A percentile compares a stretch with the other conserved stretches of the same genome.
Evolutionary conservation across 2,329 filamentous ascomycete genomes (phyloP).

Genomic region (Diaporthe batatas): DNA sequence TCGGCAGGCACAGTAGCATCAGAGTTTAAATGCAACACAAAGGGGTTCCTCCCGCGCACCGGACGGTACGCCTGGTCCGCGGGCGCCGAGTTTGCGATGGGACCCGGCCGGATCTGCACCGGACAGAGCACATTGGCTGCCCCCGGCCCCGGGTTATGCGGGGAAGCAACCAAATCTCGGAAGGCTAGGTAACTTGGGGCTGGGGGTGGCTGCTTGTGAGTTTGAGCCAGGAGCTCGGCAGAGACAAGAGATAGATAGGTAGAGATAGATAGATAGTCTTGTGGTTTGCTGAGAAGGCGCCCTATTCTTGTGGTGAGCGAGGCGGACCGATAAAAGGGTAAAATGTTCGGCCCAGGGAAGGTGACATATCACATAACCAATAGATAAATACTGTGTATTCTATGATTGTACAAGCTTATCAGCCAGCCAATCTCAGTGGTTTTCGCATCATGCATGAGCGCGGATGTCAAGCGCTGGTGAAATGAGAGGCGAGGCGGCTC

Average conservation of each 20-base stretch:
- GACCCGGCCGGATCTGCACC: constrained; percentile 27
- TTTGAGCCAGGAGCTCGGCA: not conserved
- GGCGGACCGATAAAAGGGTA: not conserved
- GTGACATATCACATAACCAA: not conserved
- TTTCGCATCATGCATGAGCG: constrained; percentile 5
- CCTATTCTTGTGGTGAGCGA: not conserved
- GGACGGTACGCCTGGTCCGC: constrained; percentile 23
- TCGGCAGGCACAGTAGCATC: not conserved
- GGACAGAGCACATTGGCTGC: not conserved
- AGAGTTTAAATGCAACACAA: not conserved
- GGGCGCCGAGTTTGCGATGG: constrained; percentile 28
- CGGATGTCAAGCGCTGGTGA: not conserved
- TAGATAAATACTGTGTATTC: too few relatives aligned
- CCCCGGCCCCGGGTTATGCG: constrained; percentile 6
- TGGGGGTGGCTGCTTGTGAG: not conserved
- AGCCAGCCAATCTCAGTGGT: not conserved
- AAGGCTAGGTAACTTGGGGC: not conserved
- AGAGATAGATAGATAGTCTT: not conserved
- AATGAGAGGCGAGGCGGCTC: constrained; percentile 8
- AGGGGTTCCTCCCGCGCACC: constrained; percentile 8
- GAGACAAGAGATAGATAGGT: not conserved
- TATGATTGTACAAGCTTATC: not conserved
- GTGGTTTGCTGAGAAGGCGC: not conserved
- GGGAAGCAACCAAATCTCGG: not conserved
- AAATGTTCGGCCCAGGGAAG: not conserved